Conservation (phyloP, 2,329 filamentous ascomycete genomes). For the Cercospora zeae-maydis region DNA sequence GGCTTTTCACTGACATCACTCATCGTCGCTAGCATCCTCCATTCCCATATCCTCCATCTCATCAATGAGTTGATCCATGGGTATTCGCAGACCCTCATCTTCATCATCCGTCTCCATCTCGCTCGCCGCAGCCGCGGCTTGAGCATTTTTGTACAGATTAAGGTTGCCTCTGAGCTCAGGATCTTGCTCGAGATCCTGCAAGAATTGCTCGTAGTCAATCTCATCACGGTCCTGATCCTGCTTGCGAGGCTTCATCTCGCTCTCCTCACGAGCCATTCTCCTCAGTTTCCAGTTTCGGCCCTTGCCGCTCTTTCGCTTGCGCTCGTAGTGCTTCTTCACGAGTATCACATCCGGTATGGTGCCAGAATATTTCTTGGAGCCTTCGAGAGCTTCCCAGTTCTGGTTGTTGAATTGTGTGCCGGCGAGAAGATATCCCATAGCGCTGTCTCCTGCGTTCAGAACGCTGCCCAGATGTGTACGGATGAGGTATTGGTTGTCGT, state of each 20-base stretch:
- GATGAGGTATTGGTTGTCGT: constrained; percentile 84
- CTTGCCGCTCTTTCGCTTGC: constrained; percentile 63
- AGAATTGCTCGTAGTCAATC: constrained; percentile 93
- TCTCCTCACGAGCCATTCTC: constrained; percentile 87
- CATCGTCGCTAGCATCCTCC: constrained; percentile 46
- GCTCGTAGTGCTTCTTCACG: constrained; percentile 95
- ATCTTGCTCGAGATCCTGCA: constrained; percentile 95
- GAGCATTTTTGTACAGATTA: constrained; percentile 74
- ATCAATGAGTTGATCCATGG: constrained; percentile 66
- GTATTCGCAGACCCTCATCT: constrained; percentile 50
- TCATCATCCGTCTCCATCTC: constrained; percentile 55
- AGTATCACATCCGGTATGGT: constrained; percentile 87
- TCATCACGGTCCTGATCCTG: constrained; percentile 85
- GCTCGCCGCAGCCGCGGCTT: constrained; percentile 58
- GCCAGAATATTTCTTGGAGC: constrained; percentile 69
- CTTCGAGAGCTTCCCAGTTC: constrained; percentile 78
- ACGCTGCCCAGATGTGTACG: constrained; percentile 85
- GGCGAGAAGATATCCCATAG: constrained; percentile 86
- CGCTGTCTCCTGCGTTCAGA: constrained; percentile 84
- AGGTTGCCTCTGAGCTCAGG: constrained; percentile 79
- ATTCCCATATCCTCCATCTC: constrained; percentile 88
- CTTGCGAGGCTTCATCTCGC: constrained; percentile 80
- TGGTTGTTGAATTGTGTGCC: constrained; percentile 91
- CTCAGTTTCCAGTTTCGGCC: constrained; percentile 86
- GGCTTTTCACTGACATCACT: constrained; percentile 10